Conservation (phyloP, 805 yeast species). For the Diddensiella transvaalensis region DNA sequence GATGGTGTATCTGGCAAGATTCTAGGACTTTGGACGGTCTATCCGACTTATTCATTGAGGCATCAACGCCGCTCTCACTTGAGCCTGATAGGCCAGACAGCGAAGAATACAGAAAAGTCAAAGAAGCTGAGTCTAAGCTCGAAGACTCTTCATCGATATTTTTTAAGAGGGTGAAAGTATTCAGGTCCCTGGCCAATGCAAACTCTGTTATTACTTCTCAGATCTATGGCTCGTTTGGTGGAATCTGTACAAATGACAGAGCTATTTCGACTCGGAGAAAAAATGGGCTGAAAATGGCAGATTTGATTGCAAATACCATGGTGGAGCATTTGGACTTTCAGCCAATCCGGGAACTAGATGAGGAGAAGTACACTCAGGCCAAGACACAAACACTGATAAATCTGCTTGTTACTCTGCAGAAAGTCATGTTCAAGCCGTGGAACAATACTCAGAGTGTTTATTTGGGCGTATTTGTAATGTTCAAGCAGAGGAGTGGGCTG, state of each 20-base stretch:
- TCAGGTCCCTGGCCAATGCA: constrained; percentile 18
- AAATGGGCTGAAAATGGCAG: constrained; percentile 29
- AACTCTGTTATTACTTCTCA: constrained; percentile 15
- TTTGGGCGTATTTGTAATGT: constrained; percentile 28
- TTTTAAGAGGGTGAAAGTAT: constrained; percentile 18
- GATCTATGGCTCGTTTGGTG: constrained; percentile 20
- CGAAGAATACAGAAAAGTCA: constrained; percentile 18
- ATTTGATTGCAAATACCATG: constrained; percentile 23
- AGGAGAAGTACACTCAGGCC: constrained; percentile 12
- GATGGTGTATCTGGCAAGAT: constrained; percentile 31
- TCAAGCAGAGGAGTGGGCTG: constrained; percentile 31
- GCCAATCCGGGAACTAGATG: constrained; percentile 11
- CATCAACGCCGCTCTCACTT: constrained; percentile 19
- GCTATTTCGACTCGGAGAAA: constrained; percentile 22
- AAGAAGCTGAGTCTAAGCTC: constrained; percentile 21
- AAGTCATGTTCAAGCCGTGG: constrained; percentile 19
- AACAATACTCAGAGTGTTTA: constrained; percentile 11
- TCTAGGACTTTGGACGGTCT: constrained; percentile 15
- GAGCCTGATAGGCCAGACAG: constrained; percentile 14
- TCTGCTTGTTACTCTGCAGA: constrained; percentile 16
- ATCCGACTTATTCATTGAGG: constrained; percentile 16
- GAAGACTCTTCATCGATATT: constrained; percentile 10
- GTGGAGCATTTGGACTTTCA: constrained; percentile 18
- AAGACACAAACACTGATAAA: constrained; percentile 17
- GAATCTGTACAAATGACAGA: constrained; percentile 19